Evolutionary conservation across 345 rosid genomes (phyloP), one percentile per base, ranked within the genome.

Genomic region (Xanthoceras sorbifolium): DNA sequence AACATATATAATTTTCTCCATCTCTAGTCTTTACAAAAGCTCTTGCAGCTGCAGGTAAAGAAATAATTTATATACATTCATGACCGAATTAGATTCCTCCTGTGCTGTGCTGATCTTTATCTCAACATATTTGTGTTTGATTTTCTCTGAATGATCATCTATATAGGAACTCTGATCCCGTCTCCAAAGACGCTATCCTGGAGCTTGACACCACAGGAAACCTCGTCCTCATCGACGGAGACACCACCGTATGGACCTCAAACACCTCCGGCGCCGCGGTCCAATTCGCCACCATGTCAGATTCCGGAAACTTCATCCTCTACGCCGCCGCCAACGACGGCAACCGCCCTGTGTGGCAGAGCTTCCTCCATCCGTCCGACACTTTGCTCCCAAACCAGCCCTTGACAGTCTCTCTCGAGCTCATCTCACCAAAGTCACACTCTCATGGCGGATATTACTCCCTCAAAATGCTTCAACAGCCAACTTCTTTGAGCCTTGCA

Each of bases 351-450:
- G 84, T 80, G 1, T 95, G 99, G 99, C 90, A 95, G 70, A 91
- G 94, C 80, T 95, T 95, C 79, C 71, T 78, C 1, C 89, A 93
- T 74, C 98, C 99, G 9, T 87, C 98, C 0, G 97, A 95, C 68
- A 93, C 93, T 25, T 89, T 95, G 62, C 90, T 93, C 26, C 98
- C 99, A 8, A 89, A 89, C 82, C 99, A 95, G 78, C 94, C 90
- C 65, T 84, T 95, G 55, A 82, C 89, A 12, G 99, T 78, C 69
- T 86, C 97, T 26, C 80, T 86, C 25, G 92, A 95, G 54, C 76
- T 95, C 61, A 89, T 93, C 15, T 91, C 95, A 3, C 77, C 84
- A 22, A 82, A 76, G 10, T 85, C 92, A 31, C 79, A 84, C 1
- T 70, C 78, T 0, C 84, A 85, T 8, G 91, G 88, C 0, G 90